These are phyloP conservation scores for Diddensiella transvaalensis DNA, from an alignment of 805 yeast species.

Conservation along the genomic window DNA sequence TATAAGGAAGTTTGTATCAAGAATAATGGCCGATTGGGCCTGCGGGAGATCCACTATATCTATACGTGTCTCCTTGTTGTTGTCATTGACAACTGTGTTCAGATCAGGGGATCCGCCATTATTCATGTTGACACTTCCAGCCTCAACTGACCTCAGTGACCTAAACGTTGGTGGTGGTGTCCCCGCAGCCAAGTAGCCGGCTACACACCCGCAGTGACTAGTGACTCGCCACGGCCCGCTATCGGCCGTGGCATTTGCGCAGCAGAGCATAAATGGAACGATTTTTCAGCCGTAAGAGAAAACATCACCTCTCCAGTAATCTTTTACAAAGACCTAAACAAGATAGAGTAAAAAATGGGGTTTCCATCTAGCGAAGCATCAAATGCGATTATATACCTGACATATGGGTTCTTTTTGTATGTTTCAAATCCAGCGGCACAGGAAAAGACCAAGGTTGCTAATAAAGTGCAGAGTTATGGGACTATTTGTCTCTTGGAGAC, in stretches of 20 bases:
- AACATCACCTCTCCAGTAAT: no score
- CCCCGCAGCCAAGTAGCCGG: no score
- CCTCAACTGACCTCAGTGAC: no score
- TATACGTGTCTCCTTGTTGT: background rate
- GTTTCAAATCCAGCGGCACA: conserved; percentile 10
- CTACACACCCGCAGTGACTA: no score
- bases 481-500: conserved; percentile 55
- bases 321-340: no score
- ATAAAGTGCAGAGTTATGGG: conserved; percentile 49
- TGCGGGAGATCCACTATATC: conserved; percentile 2
- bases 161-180: no score
- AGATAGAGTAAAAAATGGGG: conserved; percentile 38
- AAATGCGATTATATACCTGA: conserved; percentile 60
- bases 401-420: conserved; percentile 51
- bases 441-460: no score
- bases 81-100: background rate
- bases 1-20: conserved; percentile 81
- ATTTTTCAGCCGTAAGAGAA: no score
- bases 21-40: conserved; percentile 46
- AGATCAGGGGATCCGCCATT: background rate
- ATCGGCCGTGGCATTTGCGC: no score
- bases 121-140: no score
- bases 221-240: no score
- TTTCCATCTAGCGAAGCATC: conserved; percentile 50
- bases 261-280: no score